Evolutionary conservation across 768 basidiomycete genomes (phyloP).

Genomic region (Daedaleopsis nitida): DNA sequence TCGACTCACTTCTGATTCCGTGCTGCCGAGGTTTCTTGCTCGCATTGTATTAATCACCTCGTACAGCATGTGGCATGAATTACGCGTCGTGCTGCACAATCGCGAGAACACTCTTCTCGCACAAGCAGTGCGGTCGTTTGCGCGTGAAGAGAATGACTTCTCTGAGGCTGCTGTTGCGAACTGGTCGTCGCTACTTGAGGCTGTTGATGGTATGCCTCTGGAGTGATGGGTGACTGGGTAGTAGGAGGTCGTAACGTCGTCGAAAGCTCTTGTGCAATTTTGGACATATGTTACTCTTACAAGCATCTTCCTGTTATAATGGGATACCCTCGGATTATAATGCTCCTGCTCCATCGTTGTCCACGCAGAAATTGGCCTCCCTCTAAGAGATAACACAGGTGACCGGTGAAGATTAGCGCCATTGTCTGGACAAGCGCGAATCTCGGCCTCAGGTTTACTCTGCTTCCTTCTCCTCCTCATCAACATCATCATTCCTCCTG

Average conservation of each 20-base stretch:
- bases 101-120: slow-evolving; percentile 84
- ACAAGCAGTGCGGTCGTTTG: slow-evolving; percentile 70
- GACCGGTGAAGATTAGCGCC: too few relatives aligned
- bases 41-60: neutral
- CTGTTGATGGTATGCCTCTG: slow-evolving; percentile 81
- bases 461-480: too few relatives aligned
- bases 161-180: slow-evolving; percentile 62
- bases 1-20: slow-evolving; percentile 1
- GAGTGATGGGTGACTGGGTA: slow-evolving; percentile 55
- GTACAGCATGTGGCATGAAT: slow-evolving; percentile 89
- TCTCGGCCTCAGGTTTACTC: slow-evolving; percentile 77
- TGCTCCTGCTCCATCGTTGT: neutral
- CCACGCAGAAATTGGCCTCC: neutral
- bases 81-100: slow-evolving; percentile 91
- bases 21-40: neutral
- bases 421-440: too few relatives aligned
- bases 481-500: neutral
- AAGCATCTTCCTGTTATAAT: slow-evolving; percentile 2
- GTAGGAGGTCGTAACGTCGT: neutral
- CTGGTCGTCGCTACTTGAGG: slow-evolving; percentile 74
- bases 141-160: slow-evolving; percentile 72
- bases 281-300: neutral
- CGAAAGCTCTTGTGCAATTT: neutral
- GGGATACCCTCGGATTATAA: slow-evolving; percentile 8
- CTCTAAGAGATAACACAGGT: too few relatives aligned